A percentile compares a stretch with the other conserved stretches of the same genome.
Evolutionary conservation across 306 rosid genomes (phyloP).

Genomic region (Lupinus albus): DNA sequence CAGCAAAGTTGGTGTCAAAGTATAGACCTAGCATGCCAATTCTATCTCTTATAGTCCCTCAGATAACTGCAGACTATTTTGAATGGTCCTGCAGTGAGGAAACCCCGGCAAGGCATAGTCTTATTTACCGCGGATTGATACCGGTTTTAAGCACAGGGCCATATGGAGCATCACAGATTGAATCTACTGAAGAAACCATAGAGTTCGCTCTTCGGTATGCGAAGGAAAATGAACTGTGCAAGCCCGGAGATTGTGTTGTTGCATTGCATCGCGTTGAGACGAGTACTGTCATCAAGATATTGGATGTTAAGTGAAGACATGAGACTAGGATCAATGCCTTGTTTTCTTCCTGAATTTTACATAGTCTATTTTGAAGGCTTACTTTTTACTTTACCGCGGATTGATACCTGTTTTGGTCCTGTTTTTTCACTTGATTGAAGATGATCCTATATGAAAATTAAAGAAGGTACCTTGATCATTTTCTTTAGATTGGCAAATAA

Average conservation of each 20-base stretch:
- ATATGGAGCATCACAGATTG: constrained; percentile 20
- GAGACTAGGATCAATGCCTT: neutral
- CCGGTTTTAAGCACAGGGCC: constrained; percentile 27
- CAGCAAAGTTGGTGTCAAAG: constrained; percentile 57
- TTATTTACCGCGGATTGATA: constrained; percentile 25
- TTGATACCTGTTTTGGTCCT: neutral
- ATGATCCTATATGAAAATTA: neutral
- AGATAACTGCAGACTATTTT: constrained; percentile 49
- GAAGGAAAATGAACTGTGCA: constrained; percentile 26
- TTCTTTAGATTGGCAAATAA: constrained; percentile 6
- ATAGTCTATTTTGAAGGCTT: neutral
- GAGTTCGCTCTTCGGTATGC: constrained; percentile 26
- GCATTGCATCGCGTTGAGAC: constrained; percentile 28
- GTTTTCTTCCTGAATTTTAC: neutral
- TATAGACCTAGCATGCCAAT: constrained; percentile 67
- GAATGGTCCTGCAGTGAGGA: constrained; percentile 48
- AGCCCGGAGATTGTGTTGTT: constrained; percentile 12
- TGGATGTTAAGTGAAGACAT: constrained; percentile 24
- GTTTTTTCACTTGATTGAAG: constrained; percentile 7
- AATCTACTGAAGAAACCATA: constrained; percentile 35
- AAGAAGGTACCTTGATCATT: neutral
- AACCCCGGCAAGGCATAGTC: constrained; percentile 37
- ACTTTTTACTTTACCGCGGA: neutral
- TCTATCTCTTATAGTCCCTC: constrained; percentile 52
- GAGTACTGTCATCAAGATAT: constrained; percentile 23